phyloP scores from a whole-genome alignment of 2,329 filamentous ascomycete species.

The Monosporascus sp. region DNA sequence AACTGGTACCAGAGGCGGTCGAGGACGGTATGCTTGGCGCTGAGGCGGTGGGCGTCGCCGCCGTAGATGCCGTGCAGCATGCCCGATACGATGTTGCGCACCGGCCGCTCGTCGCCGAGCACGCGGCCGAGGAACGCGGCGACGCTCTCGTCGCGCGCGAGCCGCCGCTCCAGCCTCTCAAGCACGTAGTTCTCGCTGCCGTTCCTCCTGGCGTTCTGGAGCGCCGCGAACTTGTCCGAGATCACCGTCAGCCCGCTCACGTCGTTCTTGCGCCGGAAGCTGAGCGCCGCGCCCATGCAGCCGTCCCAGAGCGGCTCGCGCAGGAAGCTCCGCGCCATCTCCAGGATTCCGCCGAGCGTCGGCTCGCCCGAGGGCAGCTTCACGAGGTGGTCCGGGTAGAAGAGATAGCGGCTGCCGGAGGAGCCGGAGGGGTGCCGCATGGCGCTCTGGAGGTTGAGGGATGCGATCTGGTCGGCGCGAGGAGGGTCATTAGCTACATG shows the following conservation, averaged over 20 bases:
- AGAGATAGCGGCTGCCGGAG: constrained; percentile 64
- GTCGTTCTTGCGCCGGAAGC: background rate
- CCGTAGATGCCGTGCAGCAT: constrained; percentile 86
- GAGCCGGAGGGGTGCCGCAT: constrained; percentile 44
- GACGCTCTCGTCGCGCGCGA: constrained; percentile 60
- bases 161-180: too few species aligned
- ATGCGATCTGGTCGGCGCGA: constrained; percentile 43
- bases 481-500: too few species aligned
- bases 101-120: constrained; percentile 46
- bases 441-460: constrained; percentile 51
- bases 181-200: too few species aligned
- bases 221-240: background rate
- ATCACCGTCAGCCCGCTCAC: too few species aligned
- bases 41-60: constrained; percentile 78
- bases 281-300: constrained; percentile 1
- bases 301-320: constrained; percentile 24
- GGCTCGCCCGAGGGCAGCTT: constrained; percentile 24
- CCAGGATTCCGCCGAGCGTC: constrained; percentile 7
- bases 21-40: constrained; percentile 60
- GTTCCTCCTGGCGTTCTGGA: background rate
- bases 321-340: constrained; percentile 6
- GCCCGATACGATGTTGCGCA: constrained; percentile 71
- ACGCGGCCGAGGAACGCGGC: constrained; percentile 57
- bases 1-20: constrained; percentile 42
- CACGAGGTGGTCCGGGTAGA: constrained; percentile 80